A percentile compares a stretch with the other conserved stretches of the same genome.
Conservation (phyloP, 2,329 filamentous ascomycete genomes). For the Pseudonectria foliicola region DNA sequence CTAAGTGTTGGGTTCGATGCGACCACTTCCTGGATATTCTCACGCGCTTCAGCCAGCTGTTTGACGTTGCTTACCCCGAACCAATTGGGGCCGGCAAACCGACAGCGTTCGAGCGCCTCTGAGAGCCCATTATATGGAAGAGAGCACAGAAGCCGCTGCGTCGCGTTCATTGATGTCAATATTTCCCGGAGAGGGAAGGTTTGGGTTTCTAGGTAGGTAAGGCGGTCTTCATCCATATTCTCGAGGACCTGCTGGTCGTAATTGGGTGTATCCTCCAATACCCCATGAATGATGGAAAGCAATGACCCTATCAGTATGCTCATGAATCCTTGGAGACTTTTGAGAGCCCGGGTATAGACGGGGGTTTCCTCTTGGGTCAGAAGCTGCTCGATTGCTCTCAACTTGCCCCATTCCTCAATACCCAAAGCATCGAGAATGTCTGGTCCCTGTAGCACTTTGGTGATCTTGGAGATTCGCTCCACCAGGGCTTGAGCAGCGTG, state of each 20-base stretch:
- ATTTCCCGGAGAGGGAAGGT: conserved; percentile 17
- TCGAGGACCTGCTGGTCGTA: background rate
- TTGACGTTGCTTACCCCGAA: background rate
- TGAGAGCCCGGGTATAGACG: conserved; percentile 7
- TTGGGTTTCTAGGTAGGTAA: conserved; percentile 27
- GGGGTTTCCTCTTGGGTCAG: conserved; percentile 11
- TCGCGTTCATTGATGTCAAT: conserved; percentile 8
- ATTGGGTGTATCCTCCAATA: background rate
- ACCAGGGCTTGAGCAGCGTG: conserved; percentile 49
- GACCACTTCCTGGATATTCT: conserved; percentile 9
- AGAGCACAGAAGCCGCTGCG: conserved; percentile 24
- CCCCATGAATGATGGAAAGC: conserved; percentile 10
- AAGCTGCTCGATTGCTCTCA: conserved; percentile 19
- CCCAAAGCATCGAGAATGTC: conserved; percentile 24
- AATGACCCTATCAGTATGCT: conserved; percentile 11
- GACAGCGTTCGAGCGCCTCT: conserved; percentile 6
- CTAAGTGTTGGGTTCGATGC: background rate
- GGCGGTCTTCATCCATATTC: conserved; percentile 28
- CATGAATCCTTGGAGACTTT: conserved; percentile 16
- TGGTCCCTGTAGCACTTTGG: conserved; percentile 26
- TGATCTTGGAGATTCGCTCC: conserved; percentile 33
- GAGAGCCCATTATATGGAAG: conserved; percentile 28
- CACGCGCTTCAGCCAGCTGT: conserved; percentile 3
- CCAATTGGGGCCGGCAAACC: conserved; percentile 4
- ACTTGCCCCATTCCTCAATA: conserved; percentile 28